These are phyloP conservation scores for Saururus chinensis DNA, from an alignment of 164 flowering plant genomes.

Conservation along the genomic window DNA sequence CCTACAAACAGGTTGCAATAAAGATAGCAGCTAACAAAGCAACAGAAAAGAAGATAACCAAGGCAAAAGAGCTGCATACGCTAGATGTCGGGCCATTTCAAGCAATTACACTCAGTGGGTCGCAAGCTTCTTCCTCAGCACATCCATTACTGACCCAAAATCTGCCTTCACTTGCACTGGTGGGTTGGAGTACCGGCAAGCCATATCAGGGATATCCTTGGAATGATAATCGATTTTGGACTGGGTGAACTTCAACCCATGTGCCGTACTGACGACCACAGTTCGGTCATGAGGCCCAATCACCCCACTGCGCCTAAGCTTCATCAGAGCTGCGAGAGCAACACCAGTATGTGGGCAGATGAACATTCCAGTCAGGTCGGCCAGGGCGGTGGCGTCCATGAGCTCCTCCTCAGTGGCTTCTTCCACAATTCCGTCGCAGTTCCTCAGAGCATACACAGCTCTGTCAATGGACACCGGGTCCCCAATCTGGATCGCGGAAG, in stretches of 20 bases:
- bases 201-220: conserved; percentile 41
- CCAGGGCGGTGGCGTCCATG: conserved; percentile 82
- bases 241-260: conserved; percentile 86
- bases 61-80: not conserved
- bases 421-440: conserved; percentile 77
- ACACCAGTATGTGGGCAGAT: conserved; percentile 92
- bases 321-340: conserved; percentile 65
- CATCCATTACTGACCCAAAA: conserved; percentile 69
- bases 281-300: conserved; percentile 55
- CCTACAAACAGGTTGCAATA: not conserved
- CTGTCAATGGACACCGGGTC: conserved; percentile 89
- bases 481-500: conserved; percentile 90
- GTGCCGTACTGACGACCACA: conserved; percentile 93
- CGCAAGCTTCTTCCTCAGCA: conserved; percentile 29
- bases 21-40: not conserved
- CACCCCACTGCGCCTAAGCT: conserved; percentile 66
- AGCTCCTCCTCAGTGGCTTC: conserved; percentile 86
- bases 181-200: conserved; percentile 49
- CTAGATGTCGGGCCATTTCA: not conserved
- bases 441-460: conserved; percentile 66
- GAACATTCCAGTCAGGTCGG: conserved; percentile 87
- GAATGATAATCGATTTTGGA: conserved; percentile 80
- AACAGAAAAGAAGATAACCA: not conserved
- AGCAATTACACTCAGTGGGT: not conserved
- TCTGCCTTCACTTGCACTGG: conserved; percentile 56